Evolutionary conservation across 2,329 filamentous ascomycete genomes (phyloP).

Genomic region (Emmonsiellopsis sp.): DNA sequence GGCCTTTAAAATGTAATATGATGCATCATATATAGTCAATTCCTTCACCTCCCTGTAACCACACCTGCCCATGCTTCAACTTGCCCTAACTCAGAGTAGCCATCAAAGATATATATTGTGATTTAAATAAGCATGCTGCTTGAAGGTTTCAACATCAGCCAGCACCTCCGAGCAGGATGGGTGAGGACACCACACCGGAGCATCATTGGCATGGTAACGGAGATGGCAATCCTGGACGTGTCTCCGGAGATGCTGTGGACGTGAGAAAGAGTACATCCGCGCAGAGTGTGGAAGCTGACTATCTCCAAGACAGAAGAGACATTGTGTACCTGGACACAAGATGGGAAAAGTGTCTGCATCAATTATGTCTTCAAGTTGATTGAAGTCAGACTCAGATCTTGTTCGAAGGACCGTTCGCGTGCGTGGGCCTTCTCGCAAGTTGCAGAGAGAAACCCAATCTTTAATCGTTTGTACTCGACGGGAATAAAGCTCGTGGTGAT

Average conservation of each 20-base stretch:
- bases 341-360: conserved; percentile 1
- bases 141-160: background rate
- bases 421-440: background rate
- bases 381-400: background rate
- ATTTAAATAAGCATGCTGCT: background rate
- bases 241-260: conserved; percentile 3
- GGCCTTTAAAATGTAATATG: too few species aligned
- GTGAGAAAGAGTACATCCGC: conserved; percentile 4
- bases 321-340: too few species aligned
- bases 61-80: too few species aligned
- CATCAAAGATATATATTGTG: too few species aligned
- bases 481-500: background rate
- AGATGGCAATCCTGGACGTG: conserved; percentile 5
- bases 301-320: too few species aligned
- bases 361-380: background rate
- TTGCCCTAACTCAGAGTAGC: too few species aligned
- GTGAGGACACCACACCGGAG: conserved; percentile 2
- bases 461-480: conserved; percentile 2
- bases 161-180: background rate
- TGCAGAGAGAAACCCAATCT: conserved; percentile 4
- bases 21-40: too few species aligned
- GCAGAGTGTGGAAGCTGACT: background rate
- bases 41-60: too few species aligned
- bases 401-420: background rate
- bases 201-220: background rate